phyloP scores from a whole-genome alignment of 2,329 filamentous ascomycete genomes.

The Pseudogymnoascus sp. region DNA sequence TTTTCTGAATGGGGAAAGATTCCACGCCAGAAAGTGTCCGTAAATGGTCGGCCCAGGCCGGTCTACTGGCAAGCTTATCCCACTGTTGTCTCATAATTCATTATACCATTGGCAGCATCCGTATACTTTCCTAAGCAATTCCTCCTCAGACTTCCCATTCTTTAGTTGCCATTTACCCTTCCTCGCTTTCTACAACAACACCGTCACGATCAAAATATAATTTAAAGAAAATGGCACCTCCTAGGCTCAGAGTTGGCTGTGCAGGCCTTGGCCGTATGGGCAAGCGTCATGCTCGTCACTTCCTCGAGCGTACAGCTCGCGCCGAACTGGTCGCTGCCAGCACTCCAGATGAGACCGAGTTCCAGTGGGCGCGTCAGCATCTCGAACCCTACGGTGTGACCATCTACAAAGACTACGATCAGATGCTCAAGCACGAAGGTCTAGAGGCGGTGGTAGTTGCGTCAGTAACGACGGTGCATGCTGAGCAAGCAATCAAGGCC shows the following conservation, averaged over 20 bases:
- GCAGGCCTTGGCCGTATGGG: constrained; percentile 45
- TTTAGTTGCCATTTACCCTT: neutral
- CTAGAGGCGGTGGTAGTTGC: constrained; percentile 44
- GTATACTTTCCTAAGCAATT: neutral
- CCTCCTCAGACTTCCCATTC: neutral
- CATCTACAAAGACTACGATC: constrained; percentile 46
- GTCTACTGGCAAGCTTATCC: neutral
- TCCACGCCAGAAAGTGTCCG: neutral
- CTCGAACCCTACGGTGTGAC: constrained; percentile 44
- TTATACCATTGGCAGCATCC: neutral
- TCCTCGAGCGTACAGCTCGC: constrained; percentile 39
- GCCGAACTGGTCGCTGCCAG: constrained; percentile 43
- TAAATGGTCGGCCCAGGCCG: neutral
- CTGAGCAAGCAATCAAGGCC: constrained; percentile 50
- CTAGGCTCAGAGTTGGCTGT: constrained; percentile 38
- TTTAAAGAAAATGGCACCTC: neutral
- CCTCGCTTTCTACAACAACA: neutral
- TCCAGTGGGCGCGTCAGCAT: constrained; percentile 42
- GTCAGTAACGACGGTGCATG: constrained; percentile 48
- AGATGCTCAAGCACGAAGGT: constrained; percentile 38
- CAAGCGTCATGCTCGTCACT: constrained; percentile 42
- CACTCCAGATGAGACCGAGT: constrained; percentile 38
- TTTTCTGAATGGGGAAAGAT: neutral
- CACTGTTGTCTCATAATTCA: neutral
- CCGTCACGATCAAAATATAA: neutral